Base-by-base conservation (phyloP, 805 yeast species). In the Nakazawaea siamensis region DNA sequence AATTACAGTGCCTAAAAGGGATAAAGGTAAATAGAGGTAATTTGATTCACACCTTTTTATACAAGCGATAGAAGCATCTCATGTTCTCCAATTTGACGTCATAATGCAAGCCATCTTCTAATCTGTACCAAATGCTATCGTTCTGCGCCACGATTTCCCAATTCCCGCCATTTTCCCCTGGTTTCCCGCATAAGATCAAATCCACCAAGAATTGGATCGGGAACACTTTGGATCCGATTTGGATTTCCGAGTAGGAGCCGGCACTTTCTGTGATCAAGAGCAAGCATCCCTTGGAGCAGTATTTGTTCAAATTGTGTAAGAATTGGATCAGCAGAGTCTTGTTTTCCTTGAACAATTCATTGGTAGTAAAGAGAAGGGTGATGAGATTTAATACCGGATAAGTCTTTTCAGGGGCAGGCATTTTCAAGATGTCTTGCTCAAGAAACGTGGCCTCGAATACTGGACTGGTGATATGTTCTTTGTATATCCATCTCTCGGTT, bases 191-290 rank as follows among this genome's bases (percentile, higher is more conserved):
- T 23, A 86, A 57, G 1, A 84, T 64, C 24, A 80, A 82, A 49
- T 86, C 94, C 9, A 87, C 63, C 26, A 86, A 62, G 47, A 80
- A 84, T 44, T 84, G 87, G 3, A 86, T 78, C 0, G 95, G 95
- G 59, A 86, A 86, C 44, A 63, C 70, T 52, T 80, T 85, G 20
- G 73, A 55, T 3, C 95, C 95, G 28, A 86, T 68, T 2, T 74
- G 67, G 25, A 86, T 81, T 46, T 84, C 79, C 1, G 94, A 83
- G 55, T 78, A 86, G 8, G 94, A 81, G 1, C 96, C 95, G 0
- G 96, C 96, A 57, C 92, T 80, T 49, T 86, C 96, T 2, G 84
- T 73, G 17, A 86, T 73, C 29, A 87, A 60, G 24, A 86, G 55
- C 19, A 70, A 54, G 12, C 84, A 57, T 0, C 88, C 92, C 1